Conservation (phyloP, 164 flowering plant genomes). For the Stephania cephalantha region DNA sequence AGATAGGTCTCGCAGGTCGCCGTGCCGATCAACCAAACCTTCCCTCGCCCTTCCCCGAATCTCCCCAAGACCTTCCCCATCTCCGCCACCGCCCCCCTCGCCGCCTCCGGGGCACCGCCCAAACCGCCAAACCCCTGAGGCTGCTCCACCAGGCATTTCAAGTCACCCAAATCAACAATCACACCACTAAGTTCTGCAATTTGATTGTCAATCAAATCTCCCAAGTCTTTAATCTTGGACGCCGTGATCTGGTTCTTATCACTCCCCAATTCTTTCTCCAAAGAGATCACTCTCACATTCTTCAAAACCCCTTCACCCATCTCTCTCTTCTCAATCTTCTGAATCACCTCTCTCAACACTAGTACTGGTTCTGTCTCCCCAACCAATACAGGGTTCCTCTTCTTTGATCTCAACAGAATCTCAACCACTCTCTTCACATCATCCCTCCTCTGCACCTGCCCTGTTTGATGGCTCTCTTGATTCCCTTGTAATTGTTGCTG, state of each 20-base stretch:
- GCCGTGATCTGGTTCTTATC: slow-evolving; percentile 32
- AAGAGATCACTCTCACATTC: slow-evolving; percentile 43
- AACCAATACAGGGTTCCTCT: slow-evolving; percentile 78
- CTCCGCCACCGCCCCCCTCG: slow-evolving; percentile 52
- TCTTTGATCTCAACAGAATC: slow-evolving; percentile 45
- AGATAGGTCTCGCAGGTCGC: slow-evolving; percentile 95
- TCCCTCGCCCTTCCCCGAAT: slow-evolving; percentile 29
- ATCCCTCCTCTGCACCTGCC: slow-evolving; percentile 38
- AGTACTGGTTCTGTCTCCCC: slow-evolving; percentile 77
- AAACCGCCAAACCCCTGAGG: slow-evolving; percentile 31
- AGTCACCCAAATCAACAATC: slow-evolving; percentile 76
- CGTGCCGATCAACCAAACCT: slow-evolving; percentile 78
- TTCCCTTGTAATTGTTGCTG: slow-evolving; percentile 19
- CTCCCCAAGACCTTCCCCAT: slow-evolving; percentile 60
- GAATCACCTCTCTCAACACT: slow-evolving; percentile 52
- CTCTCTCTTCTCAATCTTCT: slow-evolving; percentile 58
- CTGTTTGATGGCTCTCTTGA: slow-evolving; percentile 20
- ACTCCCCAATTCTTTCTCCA: slow-evolving; percentile 47
- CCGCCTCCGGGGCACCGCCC: slow-evolving; percentile 38
- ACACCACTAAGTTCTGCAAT: slow-evolving; percentile 37
- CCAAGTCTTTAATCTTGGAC: slow-evolving; percentile 47
- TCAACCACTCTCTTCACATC: slow-evolving; percentile 63
- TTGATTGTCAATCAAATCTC: slow-evolving; percentile 34
- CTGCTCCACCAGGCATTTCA: slow-evolving; percentile 92
- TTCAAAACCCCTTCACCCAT: slow-evolving; percentile 37